phyloP scores from a whole-genome alignment of 495 filamentous ascomycete species.

The Penicillium egyptiacum region DNA sequence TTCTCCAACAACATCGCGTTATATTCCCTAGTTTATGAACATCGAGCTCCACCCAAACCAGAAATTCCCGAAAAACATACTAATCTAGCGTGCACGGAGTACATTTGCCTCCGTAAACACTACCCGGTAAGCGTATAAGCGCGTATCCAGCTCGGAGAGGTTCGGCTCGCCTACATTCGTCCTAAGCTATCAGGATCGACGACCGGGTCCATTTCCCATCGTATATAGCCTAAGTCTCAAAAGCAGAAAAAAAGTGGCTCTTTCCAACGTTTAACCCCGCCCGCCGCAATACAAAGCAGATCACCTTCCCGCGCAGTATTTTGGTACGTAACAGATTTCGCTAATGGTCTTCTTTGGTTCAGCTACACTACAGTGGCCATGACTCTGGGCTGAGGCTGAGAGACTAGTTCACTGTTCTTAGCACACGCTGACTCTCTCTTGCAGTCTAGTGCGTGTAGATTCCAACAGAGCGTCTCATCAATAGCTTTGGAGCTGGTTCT shows the following conservation, averaged over 20 bases:
- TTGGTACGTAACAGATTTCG: constrained; percentile 8
- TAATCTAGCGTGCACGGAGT: neutral
- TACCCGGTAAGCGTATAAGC: neutral
- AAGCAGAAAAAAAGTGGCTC: constrained; percentile 22
- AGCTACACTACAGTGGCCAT: neutral
- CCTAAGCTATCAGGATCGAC: constrained; percentile 22
- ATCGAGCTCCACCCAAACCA: constrained; percentile 2
- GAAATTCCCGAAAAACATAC: neutral
- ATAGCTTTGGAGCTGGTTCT: neutral
- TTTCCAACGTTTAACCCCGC: neutral
- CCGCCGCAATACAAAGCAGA: neutral
- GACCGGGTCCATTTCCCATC: constrained; percentile 18
- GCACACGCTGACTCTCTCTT: neutral
- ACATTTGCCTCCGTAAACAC: neutral
- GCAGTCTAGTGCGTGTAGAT: neutral
- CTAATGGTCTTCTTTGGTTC: neutral
- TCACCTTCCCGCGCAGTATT: constrained; percentile 1
- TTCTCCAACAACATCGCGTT: constrained; percentile 4
- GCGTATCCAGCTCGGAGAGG: neutral
- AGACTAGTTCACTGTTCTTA: neutral
- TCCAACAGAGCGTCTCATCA: neutral
- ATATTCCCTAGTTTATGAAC: constrained; percentile 1
- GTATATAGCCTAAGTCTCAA: constrained; percentile 11
- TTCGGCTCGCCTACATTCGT: neutral
- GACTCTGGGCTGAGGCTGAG: neutral